phyloP scores from a whole-genome alignment of 345 rosid genomes.

The Eucalyptus tenuipes region DNA sequence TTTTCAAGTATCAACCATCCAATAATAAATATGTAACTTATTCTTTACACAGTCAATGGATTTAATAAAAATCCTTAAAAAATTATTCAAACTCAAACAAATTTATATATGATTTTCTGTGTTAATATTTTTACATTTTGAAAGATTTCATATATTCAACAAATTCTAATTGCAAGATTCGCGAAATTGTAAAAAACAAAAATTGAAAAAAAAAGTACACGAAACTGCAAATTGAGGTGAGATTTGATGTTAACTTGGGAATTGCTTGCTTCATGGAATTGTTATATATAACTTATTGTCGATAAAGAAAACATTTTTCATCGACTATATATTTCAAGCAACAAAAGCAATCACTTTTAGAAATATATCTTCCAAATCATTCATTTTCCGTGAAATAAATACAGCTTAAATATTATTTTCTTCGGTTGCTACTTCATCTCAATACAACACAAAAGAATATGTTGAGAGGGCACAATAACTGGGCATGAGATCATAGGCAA shows the following conservation, averaged over 20 bases:
- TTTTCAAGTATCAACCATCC: too few relatives aligned
- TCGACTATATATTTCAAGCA: too few relatives aligned
- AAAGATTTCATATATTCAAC: rapidly evolving
- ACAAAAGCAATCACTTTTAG: too few relatives aligned
- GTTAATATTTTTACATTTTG: not conserved
- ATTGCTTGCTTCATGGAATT: not conserved
- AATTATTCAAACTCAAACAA: not conserved
- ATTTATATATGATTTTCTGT: rapidly evolving
- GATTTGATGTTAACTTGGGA: not conserved
- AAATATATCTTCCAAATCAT: too few relatives aligned
- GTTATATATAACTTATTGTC: too few relatives aligned
- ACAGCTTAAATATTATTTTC: too few relatives aligned
- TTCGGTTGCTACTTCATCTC: not conserved
- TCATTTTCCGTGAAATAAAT: too few relatives aligned
- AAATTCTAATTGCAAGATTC: not conserved
- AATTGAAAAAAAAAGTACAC: rapidly evolving
- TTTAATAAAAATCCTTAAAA: not conserved
- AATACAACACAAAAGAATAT: not conserved
- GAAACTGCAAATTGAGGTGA: not conserved
- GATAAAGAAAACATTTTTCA: too few relatives aligned
- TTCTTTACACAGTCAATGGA: too few relatives aligned
- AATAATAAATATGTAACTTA: too few relatives aligned
- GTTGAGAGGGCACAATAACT: not conserved
- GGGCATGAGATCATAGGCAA: not conserved
- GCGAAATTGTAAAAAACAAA: too few relatives aligned